Evolutionary conservation across 2,329 filamentous ascomycete species (phyloP).

Genomic region (Fusarium albosuccineum): DNA sequence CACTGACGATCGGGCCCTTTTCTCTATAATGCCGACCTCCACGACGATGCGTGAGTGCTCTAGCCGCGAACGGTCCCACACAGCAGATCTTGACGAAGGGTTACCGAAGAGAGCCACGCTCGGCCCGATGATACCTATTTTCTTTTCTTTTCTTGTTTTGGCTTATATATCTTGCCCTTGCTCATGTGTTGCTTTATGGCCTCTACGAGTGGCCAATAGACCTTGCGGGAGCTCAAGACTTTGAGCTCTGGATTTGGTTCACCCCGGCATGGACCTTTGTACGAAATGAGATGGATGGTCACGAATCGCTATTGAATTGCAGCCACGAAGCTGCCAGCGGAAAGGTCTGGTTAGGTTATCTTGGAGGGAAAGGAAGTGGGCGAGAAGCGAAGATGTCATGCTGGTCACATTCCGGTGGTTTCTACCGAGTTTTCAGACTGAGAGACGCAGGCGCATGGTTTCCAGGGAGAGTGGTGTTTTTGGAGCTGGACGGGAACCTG

Average conservation of each 20-base stretch:
- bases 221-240: slow-evolving; percentile 33
- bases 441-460: slow-evolving; percentile 39
- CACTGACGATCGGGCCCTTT: slow-evolving; percentile 21
- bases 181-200: slow-evolving; percentile 33
- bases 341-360: slow-evolving; percentile 17
- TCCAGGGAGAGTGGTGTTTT: slow-evolving; percentile 40
- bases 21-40: slow-evolving; percentile 21
- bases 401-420: slow-evolving; percentile 34
- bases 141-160: slow-evolving; percentile 7
- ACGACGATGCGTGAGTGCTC: slow-evolving; percentile 24
- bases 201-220: slow-evolving; percentile 36
- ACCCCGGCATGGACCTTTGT: slow-evolving; percentile 31
- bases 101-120: slow-evolving; percentile 26
- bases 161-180: slow-evolving; percentile 35
- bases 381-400: slow-evolving; percentile 16
- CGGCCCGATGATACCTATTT: slow-evolving; percentile 31
- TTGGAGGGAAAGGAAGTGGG: slow-evolving; percentile 20
- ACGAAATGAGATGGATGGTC: slow-evolving; percentile 30
- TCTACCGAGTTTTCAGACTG: slow-evolving; percentile 22
- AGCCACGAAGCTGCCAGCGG: slow-evolving; percentile 20
- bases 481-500: slow-evolving; percentile 33
- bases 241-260: slow-evolving; percentile 32
- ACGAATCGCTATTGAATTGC: slow-evolving; percentile 19
- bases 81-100: slow-evolving; percentile 23
- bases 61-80: slow-evolving; percentile 19